phyloP scores from a whole-genome alignment of 75 land plant species.

The Picea sitchensis region DNA sequence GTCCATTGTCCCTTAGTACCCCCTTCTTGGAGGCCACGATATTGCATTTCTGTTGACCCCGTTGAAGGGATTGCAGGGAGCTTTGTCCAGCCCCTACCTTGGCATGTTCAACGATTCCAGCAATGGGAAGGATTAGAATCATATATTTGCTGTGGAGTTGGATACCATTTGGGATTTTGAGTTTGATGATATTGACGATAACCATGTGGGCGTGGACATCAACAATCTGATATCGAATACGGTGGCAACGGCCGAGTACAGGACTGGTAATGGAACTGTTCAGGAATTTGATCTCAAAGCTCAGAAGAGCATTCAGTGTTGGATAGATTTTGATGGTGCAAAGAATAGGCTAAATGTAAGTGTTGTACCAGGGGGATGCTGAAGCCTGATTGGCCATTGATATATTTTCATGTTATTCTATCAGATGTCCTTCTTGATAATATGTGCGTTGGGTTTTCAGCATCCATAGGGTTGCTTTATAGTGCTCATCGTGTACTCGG shows the following conservation, averaged over 20 bases:
- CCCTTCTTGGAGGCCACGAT: no score
- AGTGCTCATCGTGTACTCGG: constrained; percentile 15
- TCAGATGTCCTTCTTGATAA: constrained; percentile 9
- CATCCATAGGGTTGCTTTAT: constrained; percentile 20
- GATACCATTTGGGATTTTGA: constrained; percentile 47
- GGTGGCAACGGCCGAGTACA: constrained; percentile 24
- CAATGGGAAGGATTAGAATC: constrained; percentile 30
- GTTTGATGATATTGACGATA: constrained; percentile 45
- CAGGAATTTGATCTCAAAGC: constrained; percentile 16
- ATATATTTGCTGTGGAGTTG: constrained; percentile 61
- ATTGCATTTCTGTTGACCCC: no score
- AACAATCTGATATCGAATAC: constrained; percentile 30
- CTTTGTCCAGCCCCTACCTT: no score
- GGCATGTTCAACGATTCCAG: no score
- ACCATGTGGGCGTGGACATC: constrained; percentile 64
- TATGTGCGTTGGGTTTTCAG: constrained; percentile 11
- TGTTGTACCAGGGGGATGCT: background rate
- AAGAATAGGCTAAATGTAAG: constrained; percentile 3
- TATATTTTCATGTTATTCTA: constrained; percentile 16
- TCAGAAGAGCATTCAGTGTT: constrained; percentile 14
- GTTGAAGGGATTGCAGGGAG: no score
- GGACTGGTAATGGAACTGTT: background rate
- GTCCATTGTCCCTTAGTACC: no score
- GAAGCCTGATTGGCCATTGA: constrained; percentile 14
- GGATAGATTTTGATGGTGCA: constrained; percentile 20